Evolutionary conservation across 306 rosid genomes (phyloP).

Genomic region (Clitoria ternatea): DNA sequence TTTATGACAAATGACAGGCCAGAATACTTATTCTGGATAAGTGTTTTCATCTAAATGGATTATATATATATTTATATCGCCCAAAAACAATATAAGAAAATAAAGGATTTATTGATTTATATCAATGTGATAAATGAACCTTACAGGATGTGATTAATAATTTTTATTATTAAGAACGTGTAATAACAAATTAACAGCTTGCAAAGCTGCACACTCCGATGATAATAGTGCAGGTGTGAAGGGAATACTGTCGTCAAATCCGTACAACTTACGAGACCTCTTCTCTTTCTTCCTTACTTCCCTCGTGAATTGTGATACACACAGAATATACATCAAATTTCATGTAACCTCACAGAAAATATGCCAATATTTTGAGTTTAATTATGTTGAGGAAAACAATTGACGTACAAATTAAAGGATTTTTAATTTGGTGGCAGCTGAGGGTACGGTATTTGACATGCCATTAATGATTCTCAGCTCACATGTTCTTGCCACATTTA

Average conservation of each 20-base stretch:
- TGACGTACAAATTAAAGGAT: neutral
- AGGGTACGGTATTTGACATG: conserved; percentile 44
- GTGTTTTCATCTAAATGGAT: too few species aligned
- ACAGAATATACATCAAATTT: conserved; percentile 30
- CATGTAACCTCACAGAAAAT: conserved; percentile 18
- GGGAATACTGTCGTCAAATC: conserved; percentile 45
- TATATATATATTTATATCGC: too few species aligned
- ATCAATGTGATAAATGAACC: neutral
- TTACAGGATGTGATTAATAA: neutral
- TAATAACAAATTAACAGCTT: neutral
- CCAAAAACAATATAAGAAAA: neutral
- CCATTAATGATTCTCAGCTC: conserved; percentile 29
- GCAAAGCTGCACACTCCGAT: neutral
- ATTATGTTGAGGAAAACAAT: neutral
- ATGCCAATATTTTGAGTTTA: neutral
- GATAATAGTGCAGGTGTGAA: conserved; percentile 36
- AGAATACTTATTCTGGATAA: too few species aligned
- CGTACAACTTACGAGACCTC: conserved; percentile 53
- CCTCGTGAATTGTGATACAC: conserved; percentile 20
- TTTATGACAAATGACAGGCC: too few species aligned
- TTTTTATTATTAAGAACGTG: too few species aligned
- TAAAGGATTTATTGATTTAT: neutral
- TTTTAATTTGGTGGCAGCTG: conserved; percentile 33
- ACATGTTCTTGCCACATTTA: conserved; percentile 42
- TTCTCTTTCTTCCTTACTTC: conserved; percentile 29